Base-by-base conservation (phyloP, 192 early-diverging fungal species). In the Entrophospora sp. region DNA sequence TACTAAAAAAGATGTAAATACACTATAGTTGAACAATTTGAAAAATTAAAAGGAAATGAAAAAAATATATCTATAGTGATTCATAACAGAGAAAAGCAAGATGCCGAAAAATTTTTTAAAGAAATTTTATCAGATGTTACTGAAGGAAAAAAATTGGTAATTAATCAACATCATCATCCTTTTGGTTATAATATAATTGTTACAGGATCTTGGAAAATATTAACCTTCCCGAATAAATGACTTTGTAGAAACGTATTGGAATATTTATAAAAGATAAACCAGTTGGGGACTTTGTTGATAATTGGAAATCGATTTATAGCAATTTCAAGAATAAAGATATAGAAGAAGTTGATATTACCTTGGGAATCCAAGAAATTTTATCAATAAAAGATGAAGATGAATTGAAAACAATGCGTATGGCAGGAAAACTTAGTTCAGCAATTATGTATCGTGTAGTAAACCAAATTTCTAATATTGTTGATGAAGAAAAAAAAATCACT, bases 311-410 rank as follows among this genome's bases (percentile, higher is more conserved):
- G 6, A 87, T 84, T 16, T 69, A 89, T 30, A 78, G 78, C 3
- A 66, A 73, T 0, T 74, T 73, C 3, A 71, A 72, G 18, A 74
- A 72, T 18, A 64, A n/a, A n/a, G n/a, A 58, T 13, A 77, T 93
- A 48, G 83, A 87, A n/a, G 68, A 79, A 58, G 76, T 85, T 5
- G 93, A 97, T 73, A 71, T 96, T 14, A 75, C 87, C 2, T 51
- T 75, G 4, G 90, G 87, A 6, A 64, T 97, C 32, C 83, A 89
- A 1, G 67, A 77, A 13, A 71, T 87, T 25, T 79, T 97, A 67
- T 87, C 91, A 4, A 79, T 85, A 37, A 99, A 99, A 71, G 95
- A 97, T 69, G 88, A 90, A n/a, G 86, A 88, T 48, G 94, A 95
- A 71, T 64, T 93, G 45, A 76, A 81, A 79, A 81, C 82, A 35